Evolutionary conservation across 2,329 filamentous ascomycete species (phyloP), one percentile per base, ranked within the genome.

Genomic region (Harringtonia aguacate): DNA sequence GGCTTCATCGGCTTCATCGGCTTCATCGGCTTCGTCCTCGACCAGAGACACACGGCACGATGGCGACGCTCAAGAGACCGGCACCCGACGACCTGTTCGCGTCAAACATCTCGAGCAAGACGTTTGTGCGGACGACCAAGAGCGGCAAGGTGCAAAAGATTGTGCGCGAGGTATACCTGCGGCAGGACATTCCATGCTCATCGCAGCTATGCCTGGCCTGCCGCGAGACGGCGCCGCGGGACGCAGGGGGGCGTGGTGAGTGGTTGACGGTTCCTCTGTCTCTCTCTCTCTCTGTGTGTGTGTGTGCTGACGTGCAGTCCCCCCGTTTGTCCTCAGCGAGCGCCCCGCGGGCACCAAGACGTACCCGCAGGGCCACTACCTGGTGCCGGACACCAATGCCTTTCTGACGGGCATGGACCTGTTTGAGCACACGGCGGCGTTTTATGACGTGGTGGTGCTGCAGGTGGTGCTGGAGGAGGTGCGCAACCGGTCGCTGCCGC

Each of bases 121-220:
- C 94, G 56, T 98, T 94, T 60, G 86, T 98, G 51, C 79, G 92
- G 48, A 95, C 92, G 22, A 94, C 90, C 39, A 89, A 86, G 65
- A 92, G 81, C 63, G 92, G 92, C 64, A 95, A 95, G 69, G 90
- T 97, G 48, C 92, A 97, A 64, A 98, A 98, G 73, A 94, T 98
- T 58, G 92, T 98, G 53, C 81, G 89, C 57, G 92, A 98, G 69
- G 75, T 97, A 50, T 98, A 98, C 65, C 73, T 98, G 49, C 80
- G 92, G 62, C 86, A 90, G 66, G 92, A 98, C 62, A 97, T 98
- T 58, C 90, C 92, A 40, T 98, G 92, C 68, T 95, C 90, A 29
- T 97, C 90, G 22, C 84, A 82, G 62, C 70, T 98, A 36, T 98
- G 92, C 69, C 74, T 75, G 49, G 66, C 65, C 56, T 98, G 92